phyloP scores from a whole-genome alignment of 768 basidiomycete genomes.

The Obba rivulosa region DNA sequence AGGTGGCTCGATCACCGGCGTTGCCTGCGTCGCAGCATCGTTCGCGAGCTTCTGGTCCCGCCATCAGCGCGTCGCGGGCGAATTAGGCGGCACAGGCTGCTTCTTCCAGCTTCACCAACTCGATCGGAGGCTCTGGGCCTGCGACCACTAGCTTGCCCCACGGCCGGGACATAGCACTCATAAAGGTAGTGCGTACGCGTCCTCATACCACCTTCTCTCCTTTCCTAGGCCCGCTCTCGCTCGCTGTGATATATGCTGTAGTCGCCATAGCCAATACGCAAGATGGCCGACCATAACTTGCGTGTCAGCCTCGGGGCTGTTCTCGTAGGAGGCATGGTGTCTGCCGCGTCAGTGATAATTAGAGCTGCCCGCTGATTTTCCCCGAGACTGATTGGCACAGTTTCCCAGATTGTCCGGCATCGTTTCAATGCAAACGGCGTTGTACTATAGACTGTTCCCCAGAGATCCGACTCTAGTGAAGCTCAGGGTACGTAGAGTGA shows the following conservation, averaged over 20 bases:
- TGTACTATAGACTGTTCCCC: constrained; percentile 18
- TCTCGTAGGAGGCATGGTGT: constrained; percentile 19
- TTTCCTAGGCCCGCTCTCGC: constrained; percentile 1
- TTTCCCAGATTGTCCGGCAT: constrained; percentile 17
- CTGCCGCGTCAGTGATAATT: constrained; percentile 13
- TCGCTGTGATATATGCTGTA: background rate
- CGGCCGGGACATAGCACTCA: background rate
- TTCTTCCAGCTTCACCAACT: background rate
- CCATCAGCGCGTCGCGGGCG: too few species aligned
- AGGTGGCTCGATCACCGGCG: too few species aligned
- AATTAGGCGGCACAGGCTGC: too few species aligned
- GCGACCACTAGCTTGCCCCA: background rate
- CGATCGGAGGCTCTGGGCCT: background rate
- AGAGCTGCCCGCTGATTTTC: background rate
- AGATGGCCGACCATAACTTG: constrained; percentile 7
- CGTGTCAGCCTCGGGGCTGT: constrained; percentile 14
- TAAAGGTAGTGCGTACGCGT: constrained; percentile 3
- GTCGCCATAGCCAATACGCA: constrained; percentile 6
- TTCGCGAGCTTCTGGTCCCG: too few species aligned
- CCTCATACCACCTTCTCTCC: background rate
- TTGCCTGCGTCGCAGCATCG: too few species aligned
- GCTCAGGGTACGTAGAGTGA: constrained; percentile 17
- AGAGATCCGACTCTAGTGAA: constrained; percentile 14
- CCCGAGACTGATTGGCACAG: background rate
- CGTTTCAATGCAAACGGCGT: constrained; percentile 20